Conservation (phyloP, 768 basidiomycete genomes). For the Pleurotus tuoliensis region DNA sequence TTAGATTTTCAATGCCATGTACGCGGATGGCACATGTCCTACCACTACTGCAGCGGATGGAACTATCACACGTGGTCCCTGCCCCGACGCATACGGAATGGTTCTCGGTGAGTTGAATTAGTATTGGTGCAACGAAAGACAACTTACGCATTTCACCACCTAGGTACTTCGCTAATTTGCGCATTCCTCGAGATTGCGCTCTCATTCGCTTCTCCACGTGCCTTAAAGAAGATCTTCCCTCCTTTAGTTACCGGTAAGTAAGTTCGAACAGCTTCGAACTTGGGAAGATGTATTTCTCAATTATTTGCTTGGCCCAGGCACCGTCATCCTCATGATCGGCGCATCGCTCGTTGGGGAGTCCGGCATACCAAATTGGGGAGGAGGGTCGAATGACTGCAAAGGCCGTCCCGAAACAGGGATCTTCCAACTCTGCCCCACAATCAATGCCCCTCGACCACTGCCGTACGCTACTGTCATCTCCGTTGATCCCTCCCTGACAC, state of each 20-base stretch:
- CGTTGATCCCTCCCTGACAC: not conserved
- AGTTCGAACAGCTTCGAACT: not conserved
- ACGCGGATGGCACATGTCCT: conserved; percentile 75
- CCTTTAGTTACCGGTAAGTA: conserved; percentile 69
- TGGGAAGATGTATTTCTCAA: not conserved
- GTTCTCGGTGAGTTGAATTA: conserved; percentile 20
- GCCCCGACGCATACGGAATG: conserved; percentile 80
- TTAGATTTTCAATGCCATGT: conserved; percentile 70
- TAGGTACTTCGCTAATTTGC: conserved; percentile 74
- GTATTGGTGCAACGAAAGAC: too few species aligned
- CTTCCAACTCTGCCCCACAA: conserved; percentile 70
- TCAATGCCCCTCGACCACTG: conserved; percentile 63
- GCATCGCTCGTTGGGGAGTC: conserved; percentile 71
- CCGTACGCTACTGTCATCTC: conserved; percentile 33
- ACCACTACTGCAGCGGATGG: conserved; percentile 55
- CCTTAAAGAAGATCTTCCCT: conserved; percentile 67
- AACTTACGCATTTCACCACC: too few species aligned
- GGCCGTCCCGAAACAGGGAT: conserved; percentile 58
- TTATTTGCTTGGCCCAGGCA: conserved; percentile 36
- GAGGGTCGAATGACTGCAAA: conserved; percentile 72
- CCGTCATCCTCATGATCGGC: conserved; percentile 78
- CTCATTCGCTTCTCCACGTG: conserved; percentile 66
- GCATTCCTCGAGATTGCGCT: conserved; percentile 78
- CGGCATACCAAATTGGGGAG: conserved; percentile 80
- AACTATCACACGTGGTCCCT: conserved; percentile 50